Percentiles rank a stretch among this genome's conserved stretches.
These are phyloP conservation scores for Plectranthus barbatus DNA, from an alignment of 257 asterid genomes.

Conservation along the genomic window DNA sequence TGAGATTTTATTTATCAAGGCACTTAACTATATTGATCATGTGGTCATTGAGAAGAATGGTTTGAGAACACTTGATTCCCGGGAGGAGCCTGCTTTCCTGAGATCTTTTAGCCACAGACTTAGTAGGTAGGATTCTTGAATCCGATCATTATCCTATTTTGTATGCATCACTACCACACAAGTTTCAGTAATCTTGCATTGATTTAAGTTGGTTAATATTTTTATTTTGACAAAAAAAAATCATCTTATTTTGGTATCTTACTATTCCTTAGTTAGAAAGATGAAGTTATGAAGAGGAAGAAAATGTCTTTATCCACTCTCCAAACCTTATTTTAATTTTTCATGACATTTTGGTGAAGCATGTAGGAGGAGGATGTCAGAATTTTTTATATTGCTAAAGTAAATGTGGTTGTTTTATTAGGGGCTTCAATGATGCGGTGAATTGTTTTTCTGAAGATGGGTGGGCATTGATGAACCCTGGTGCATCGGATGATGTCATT, in stretches of 20 bases:
- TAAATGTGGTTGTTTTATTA: conserved; percentile 14
- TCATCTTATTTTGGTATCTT: not conserved
- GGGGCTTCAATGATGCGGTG: conserved; percentile 45
- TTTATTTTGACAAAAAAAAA: not conserved
- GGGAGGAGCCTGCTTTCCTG: conserved; percentile 15
- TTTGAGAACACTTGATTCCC: not conserved
- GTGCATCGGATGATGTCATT: conserved; percentile 20
- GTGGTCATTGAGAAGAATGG: conserved; percentile 20
- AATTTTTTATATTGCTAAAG: conserved; percentile 1
- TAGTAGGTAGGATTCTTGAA: conserved; percentile 24
- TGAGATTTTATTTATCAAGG: conserved; percentile 12
- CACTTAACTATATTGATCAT: conserved; percentile 29
- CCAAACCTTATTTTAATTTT: not conserved
- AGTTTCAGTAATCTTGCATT: not conserved
- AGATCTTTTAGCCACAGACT: conserved; percentile 24
- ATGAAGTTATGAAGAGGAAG: no score
- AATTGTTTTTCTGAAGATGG: conserved; percentile 42
- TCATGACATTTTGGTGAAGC: not conserved
- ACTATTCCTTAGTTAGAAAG: no score
- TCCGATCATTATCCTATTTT: not conserved
- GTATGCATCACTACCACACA: not conserved
- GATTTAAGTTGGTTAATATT: not conserved
- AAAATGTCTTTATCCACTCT: no score
- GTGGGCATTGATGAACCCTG: conserved; percentile 30
- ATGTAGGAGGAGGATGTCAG: not conserved